phyloP scores from a whole-genome alignment of 495 filamentous ascomycete genomes.

The Haplographium delicatum region DNA sequence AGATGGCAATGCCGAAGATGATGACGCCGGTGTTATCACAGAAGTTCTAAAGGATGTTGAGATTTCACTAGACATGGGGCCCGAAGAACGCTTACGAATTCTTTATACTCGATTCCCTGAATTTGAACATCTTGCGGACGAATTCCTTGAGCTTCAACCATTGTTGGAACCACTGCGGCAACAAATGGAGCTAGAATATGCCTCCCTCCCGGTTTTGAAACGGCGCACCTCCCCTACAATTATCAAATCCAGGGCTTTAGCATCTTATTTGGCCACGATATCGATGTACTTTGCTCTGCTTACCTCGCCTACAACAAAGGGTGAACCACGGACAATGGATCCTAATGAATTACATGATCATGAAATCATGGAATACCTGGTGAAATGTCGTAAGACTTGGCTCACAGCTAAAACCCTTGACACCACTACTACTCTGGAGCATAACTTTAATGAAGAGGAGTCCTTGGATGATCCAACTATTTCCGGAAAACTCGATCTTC shows the following conservation, averaged over 20 bases:
- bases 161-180: constrained; percentile 51
- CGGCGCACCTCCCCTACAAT: constrained; percentile 41
- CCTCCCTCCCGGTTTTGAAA: constrained; percentile 39
- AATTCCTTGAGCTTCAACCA: constrained; percentile 68
- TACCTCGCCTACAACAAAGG: constrained; percentile 59
- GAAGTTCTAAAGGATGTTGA: constrained; percentile 79
- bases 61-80: constrained; percentile 71
- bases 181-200: constrained; percentile 46
- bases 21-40: constrained; percentile 57
- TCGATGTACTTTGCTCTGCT: constrained; percentile 92
- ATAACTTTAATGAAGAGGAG: neutral
- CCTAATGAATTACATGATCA: constrained; percentile 78
- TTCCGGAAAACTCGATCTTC: neutral
- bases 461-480: neutral
- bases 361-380: constrained; percentile 76
- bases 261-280: constrained; percentile 77
- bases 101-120: constrained; percentile 82
- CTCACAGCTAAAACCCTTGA: constrained; percentile 60
- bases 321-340: constrained; percentile 41
- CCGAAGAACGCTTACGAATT: constrained; percentile 70
- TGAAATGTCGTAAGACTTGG: constrained; percentile 80
- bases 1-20: constrained; percentile 36
- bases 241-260: constrained; percentile 67
- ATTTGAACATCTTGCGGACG: constrained; percentile 77
- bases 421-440: neutral